Evolutionary conservation across 495 filamentous ascomycete species (phyloP).

Genomic region (Pseudomonodictys pantanalensis): DNA sequence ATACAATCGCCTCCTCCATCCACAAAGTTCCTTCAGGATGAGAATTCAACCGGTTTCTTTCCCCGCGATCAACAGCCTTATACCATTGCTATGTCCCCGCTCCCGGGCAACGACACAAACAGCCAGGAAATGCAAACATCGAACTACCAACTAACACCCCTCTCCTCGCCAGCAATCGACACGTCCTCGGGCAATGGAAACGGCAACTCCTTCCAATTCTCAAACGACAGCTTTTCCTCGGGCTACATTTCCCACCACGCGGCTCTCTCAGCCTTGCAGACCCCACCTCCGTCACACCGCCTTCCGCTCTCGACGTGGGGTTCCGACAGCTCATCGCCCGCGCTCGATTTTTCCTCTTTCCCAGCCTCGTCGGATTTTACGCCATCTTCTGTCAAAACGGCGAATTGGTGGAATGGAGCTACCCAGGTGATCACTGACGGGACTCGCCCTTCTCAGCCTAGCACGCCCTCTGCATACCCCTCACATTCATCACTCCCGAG

Average conservation of each 20-base stretch:
- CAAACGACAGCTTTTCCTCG: constrained; percentile 15
- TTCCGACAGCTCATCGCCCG: constrained; percentile 17
- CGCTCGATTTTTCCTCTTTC: constrained; percentile 24
- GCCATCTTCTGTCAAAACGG: not conserved
- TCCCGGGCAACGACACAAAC: not conserved
- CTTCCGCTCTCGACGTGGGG: constrained; percentile 28
- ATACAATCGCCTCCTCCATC: constrained; percentile 37
- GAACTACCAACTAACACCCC: constrained; percentile 32
- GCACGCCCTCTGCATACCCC: not conserved
- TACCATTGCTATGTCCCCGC: constrained; percentile 24
- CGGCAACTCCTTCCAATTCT: constrained; percentile 22
- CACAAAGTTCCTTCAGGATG: constrained; percentile 21
- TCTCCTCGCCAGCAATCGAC: constrained; percentile 27
- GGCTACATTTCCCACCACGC: constrained; percentile 21
- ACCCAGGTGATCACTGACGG: not conserved
- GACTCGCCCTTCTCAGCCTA: constrained; percentile 2
- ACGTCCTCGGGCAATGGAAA: constrained; percentile 7
- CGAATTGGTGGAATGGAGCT: constrained; percentile 11
- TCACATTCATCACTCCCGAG: constrained; percentile 3
- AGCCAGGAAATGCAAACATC: constrained; percentile 4
- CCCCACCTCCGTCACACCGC: constrained; percentile 24
- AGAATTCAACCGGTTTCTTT: constrained; percentile 20
- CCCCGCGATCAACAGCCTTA: constrained; percentile 28
- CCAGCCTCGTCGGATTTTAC: constrained; percentile 33
- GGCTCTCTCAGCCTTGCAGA: constrained; percentile 36